Conservation (phyloP, 495 filamentous ascomycete species). For the Podospora anserina region DNA sequence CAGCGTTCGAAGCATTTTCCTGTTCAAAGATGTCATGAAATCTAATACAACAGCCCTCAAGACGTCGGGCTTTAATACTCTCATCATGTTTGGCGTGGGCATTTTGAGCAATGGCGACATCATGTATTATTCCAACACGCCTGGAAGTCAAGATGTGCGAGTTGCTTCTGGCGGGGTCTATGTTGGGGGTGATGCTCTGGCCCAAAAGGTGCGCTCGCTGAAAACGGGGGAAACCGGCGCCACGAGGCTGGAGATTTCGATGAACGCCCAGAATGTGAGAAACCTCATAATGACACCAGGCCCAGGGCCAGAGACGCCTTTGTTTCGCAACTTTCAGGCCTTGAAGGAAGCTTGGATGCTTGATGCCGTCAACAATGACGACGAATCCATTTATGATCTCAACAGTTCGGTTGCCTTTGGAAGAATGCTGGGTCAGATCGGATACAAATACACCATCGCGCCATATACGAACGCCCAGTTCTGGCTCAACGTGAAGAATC, state of each 20-base stretch:
- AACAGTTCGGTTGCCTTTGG: constrained; percentile 39
- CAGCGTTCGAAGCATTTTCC: constrained; percentile 37
- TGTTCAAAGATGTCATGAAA: constrained; percentile 47
- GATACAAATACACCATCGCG: constrained; percentile 41
- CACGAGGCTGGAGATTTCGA: constrained; percentile 40
- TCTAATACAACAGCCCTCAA: constrained; percentile 39
- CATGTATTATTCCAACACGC: constrained; percentile 48
- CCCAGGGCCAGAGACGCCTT: constrained; percentile 27
- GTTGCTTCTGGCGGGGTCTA: constrained; percentile 37
- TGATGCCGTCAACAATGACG: constrained; percentile 46
- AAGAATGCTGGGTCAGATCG: constrained; percentile 37
- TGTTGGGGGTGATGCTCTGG: constrained; percentile 38
- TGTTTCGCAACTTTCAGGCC: constrained; percentile 40
- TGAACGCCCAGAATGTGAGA: constrained; percentile 42
- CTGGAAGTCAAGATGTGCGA: constrained; percentile 36
- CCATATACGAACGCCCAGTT: constrained; percentile 40
- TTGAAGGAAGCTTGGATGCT: constrained; percentile 40
- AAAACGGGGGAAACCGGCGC: constrained; percentile 34
- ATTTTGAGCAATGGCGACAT: constrained; percentile 42
- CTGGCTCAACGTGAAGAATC: constrained; percentile 32
- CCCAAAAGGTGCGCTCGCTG: constrained; percentile 41
- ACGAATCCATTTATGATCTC: constrained; percentile 43
- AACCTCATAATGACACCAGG: constrained; percentile 37
- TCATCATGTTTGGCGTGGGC: constrained; percentile 44
- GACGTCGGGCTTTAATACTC: constrained; percentile 41